Base-by-base conservation (phyloP, 1,284 basidiomycete genomes). In the Coniophora puteana region DNA sequence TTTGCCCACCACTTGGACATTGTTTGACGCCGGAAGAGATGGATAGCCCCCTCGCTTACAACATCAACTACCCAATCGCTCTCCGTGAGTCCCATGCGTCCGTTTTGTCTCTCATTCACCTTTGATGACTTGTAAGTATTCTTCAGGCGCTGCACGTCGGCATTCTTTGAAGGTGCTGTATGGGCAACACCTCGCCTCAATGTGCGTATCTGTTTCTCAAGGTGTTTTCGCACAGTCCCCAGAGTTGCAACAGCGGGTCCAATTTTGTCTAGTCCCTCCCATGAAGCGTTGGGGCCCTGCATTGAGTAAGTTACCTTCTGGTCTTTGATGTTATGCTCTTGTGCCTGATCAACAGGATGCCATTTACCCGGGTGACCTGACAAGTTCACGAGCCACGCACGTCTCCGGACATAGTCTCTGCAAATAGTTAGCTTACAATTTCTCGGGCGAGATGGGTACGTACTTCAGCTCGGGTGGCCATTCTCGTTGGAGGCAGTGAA, bases 331-430 rank as follows among this genome's bases (percentile, higher is more conserved):
- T 63, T 63, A 24, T 58, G 48, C 44, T 65, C 61, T 40, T 65
- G 61, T 3, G 51, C 57, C 33, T 47, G 40, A 43, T 62, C 60
- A 0, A 62, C 40, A 7, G 57, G 47, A 14, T 45, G 45, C 27
- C 53, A 61, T 5, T 25, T 34, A 23, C 50, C 24, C 6, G 30
- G 51, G 12, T 52, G 51, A 2, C 63, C 65, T 3, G 51, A 50
- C 1, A 44, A 43, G 40, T 68, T 69, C 5, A 63, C 45, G 0
- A 69, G 38, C 66, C 64, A 68, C 40, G 62, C 63, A 36, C 63
- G 48, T 5, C 58, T 18, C 3, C 51, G 43, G 0, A 68, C 50
- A 46, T 58, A 60, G 14, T 58, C 39, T 22, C 57, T 62, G 17
- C 20, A 17, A 14, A 32, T 32, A 32, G 20, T 40, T 11, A 33